Base-by-base conservation (phyloP, 495 filamentous ascomycete species). In the Hypoxylon perforatum region DNA sequence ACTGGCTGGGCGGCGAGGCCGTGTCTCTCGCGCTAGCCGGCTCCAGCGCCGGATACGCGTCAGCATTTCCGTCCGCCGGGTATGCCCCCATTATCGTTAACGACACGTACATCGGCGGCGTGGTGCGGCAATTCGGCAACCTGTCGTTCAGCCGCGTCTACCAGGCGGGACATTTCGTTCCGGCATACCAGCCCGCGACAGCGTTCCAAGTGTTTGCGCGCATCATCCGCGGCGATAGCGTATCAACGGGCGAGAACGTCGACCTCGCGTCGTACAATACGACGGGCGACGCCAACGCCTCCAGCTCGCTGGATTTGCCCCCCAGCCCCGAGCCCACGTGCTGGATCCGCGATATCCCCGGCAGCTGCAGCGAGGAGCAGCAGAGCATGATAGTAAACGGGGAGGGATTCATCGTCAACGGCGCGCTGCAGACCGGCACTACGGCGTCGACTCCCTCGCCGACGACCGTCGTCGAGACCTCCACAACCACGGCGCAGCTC, bases 1-100 rank as follows among this genome's bases (percentile, higher is more conserved):
- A 90, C 71, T 91, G 87, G 85, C 69, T 88, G 3, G 89, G 88
- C 48, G 88, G 88, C 33, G 80, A 89, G 71, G 83, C 85, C 7
- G 78, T 88, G 53, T 85, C 82, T 15, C 75, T 90, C 0, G 80
- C 82, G 12, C 50, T 91, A 15, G 84, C 85, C 7, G 76, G 33
- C 56, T 11, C 79, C 36, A 61, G 72, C 21, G 70, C 71, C 19
- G 53, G 67, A 50, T 76, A 75, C 14, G 49, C 80, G 21, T 18
- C 73, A 49, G 42, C 46, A 0, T 87, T 86, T 66, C 61, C 74
- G 6, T 36, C 72, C 4, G 81, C 84, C 0, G 85, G 85, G 18
- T 87, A 87, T 63, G 79, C 84, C 5, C 77, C 81, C 21, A 78
- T 90, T 61, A 74, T 80, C 15, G 77, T 83, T 41, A 85, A 87